Conservation (phyloP, 495 filamentous ascomycete genomes). For the Podospora tetraspora region DNA sequence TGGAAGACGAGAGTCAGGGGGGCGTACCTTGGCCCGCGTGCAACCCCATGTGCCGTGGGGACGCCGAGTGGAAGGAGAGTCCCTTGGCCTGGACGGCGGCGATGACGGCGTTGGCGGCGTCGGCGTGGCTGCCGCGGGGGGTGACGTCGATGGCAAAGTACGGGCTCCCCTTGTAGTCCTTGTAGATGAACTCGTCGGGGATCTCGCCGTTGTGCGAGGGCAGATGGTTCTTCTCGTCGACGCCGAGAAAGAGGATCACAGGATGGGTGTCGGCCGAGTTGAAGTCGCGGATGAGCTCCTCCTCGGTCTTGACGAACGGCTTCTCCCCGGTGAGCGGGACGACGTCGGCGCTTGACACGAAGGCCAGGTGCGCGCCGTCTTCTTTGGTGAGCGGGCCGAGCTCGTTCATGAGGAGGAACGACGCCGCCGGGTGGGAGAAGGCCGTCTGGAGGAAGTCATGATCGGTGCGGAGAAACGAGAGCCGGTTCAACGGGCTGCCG, state of each 20-base stretch:
- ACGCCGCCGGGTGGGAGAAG: slow-evolving; percentile 61
- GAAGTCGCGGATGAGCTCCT: slow-evolving; percentile 63
- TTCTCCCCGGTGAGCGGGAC: slow-evolving; percentile 62
- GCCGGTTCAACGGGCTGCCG: slow-evolving; percentile 56
- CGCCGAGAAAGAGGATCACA: slow-evolving; percentile 76
- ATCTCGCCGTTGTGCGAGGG: not conserved
- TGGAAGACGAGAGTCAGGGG: not conserved
- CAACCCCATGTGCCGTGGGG: slow-evolving; percentile 35
- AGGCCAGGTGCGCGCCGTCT: slow-evolving; percentile 51
- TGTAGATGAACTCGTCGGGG: slow-evolving; percentile 31
- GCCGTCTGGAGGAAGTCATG: slow-evolving; percentile 73
- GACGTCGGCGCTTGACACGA: slow-evolving; percentile 58
- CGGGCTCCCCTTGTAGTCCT: slow-evolving; percentile 65
- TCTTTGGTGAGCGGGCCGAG: slow-evolving; percentile 67
- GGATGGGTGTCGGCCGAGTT: slow-evolving; percentile 63
- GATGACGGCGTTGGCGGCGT: slow-evolving; percentile 49
- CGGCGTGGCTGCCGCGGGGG: slow-evolving; percentile 53
- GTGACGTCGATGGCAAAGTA: slow-evolving; percentile 90
- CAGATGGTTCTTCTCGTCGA: slow-evolving; percentile 60
- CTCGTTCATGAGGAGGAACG: slow-evolving; percentile 73
- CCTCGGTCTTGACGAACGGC: slow-evolving; percentile 66
- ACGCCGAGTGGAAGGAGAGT: slow-evolving; percentile 18
- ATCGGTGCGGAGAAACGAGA: slow-evolving; percentile 82
- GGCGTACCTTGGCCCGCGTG: slow-evolving; percentile 39
- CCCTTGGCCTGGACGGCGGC: slow-evolving; percentile 30